Base-by-base conservation (phyloP, 768 basidiomycete species). In the Mycena rosella region DNA sequence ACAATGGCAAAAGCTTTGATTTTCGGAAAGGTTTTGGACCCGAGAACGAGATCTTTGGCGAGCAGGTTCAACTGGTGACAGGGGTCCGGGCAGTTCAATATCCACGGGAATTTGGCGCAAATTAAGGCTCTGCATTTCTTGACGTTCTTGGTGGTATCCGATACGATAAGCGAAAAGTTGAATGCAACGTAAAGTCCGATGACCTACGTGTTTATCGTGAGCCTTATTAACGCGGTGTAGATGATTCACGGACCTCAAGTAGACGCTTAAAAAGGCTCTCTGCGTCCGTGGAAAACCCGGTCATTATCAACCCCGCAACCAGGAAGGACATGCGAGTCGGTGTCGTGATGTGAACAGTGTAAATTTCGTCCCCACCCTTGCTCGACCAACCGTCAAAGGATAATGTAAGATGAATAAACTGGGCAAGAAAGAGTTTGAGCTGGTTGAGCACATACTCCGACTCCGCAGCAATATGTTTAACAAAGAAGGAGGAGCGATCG, bases 121-220 rank as follows among this genome's bases (percentile, higher is more conserved):
- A 74, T 67, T 9, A 73, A 42, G 8, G 44, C 47, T 0, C 56
- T 58, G 54, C 64, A 54, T 42, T 71, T 74, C 49, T 62, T 57
- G 3, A 70, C 68, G 40, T 73, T 73, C 18, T 47, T 62, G 2
- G 73, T 70, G 6, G 70, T 71, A 40, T 74, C 72, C 1, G 72
- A 73, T 10, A 68, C 70, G 18, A 68, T 24, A 30, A 71, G 40
- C 5, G 70, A 71, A 44, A 71, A 68, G 11, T 34, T 34, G 32
- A 34, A 11, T 34, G 32, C 32, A 34, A 34, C 32, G 11, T 34
- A 34, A 34, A 34, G 32, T 11, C 32, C 11, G 32, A 34, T 11
- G 32, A 34, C 32, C 32, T 34, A 34, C 11, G 32, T 5, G 5
- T 34, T 34, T 34, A 6, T 11, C 5, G 5, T 34, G 32, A 34